Base-by-base conservation (phyloP, 2,329 filamentous ascomycete species). In the Sporothrix phasma region DNA sequence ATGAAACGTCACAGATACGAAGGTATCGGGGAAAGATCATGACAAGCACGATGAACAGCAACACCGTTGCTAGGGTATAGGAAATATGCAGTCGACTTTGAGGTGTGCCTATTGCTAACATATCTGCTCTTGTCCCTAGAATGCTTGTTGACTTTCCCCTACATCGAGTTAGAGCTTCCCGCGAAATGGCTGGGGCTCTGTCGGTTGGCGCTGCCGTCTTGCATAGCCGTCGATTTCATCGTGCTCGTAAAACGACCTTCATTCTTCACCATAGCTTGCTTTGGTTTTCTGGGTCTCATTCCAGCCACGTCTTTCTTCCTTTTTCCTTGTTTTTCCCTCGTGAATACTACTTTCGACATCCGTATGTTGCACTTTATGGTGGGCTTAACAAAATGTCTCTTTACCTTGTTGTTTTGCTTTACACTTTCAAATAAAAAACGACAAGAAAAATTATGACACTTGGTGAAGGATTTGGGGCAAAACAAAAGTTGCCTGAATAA, bases 111-210 rank as follows among this genome's bases (percentile, higher is more conserved):
- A 1, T 59, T 59, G 56, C 45, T 59, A 45, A 59, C 56, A 45
- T 34, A n/a, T 37, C 8, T 6, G 22, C 31, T 53, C 24, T 22
- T 54, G 22, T n/a, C 37, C 24, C 15, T 54, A 54, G n/a, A 19
- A 4, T 11, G 29, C 34, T 6, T 31, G 19, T n/a, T n/a, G 19
- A 56, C 51, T 56, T 46, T 1, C 1, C n/a, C 24, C 58, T 45
- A 6, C 31, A 37, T 61, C n/a, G n/a, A 37, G 58, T 61, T 61
- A 61, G 43, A 37, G 29, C 58, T 61, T 61, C 58, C 58, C 58
- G 43, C 58, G 19, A 49, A 61, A 61, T 58, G 54, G 37, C 54
- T 58, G 37, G 34, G 39, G 11, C 17, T n/a, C 1, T 47, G 45
- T 19, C 7, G n/a, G 26, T 26, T 24, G 47, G 47, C 6, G 13